These are phyloP conservation scores for Suhomyces wounanorum DNA, from an alignment of 1,139 yeast genomes.

Conservation along the genomic window DNA sequence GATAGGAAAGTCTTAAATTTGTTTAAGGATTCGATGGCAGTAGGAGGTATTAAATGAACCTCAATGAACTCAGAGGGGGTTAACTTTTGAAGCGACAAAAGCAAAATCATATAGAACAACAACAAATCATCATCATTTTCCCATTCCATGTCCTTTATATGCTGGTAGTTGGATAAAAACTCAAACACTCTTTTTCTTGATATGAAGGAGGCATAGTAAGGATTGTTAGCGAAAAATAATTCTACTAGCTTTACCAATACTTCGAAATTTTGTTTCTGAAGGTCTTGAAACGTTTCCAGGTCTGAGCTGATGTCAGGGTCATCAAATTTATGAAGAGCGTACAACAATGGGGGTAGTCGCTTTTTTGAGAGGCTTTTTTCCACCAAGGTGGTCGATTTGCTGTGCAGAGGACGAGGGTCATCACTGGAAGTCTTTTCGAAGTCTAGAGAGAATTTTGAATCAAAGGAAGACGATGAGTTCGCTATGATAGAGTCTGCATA, in stretches of 20 bases:
- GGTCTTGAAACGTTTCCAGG: conserved; percentile 24
- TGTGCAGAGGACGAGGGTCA: background rate
- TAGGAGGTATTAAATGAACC: conserved; percentile 23
- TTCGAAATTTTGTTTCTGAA: conserved; percentile 24
- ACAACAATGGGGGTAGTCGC: conserved; percentile 27
- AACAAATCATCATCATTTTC: conserved; percentile 53
- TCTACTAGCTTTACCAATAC: conserved; percentile 33
- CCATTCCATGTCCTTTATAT: conserved; percentile 43
- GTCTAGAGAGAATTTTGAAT: conserved; percentile 15
- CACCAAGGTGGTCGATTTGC: conserved; percentile 19
- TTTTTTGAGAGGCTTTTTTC: conserved; percentile 33
- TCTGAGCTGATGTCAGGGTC: conserved; percentile 28
- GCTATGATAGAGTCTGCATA: conserved; percentile 9
- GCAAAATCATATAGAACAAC: conserved; percentile 46
- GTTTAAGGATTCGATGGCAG: conserved; percentile 26
- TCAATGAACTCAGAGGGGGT: conserved; percentile 38
- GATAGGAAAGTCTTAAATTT: conserved; percentile 32
- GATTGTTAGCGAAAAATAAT: conserved; percentile 33
- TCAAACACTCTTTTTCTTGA: conserved; percentile 27
- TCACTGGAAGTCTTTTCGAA: conserved; percentile 13
- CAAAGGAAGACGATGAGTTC: conserved; percentile 16
- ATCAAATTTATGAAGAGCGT: conserved; percentile 22
- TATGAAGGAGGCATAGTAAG: conserved; percentile 37
- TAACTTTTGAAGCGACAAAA: conserved; percentile 42
- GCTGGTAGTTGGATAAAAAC: conserved; percentile 32